Percentiles rank a stretch among this genome's conserved stretches.
Evolutionary conservation across 2,329 filamentous ascomycete genomes (phyloP).

Genomic region (Calonectria leucothoes): DNA sequence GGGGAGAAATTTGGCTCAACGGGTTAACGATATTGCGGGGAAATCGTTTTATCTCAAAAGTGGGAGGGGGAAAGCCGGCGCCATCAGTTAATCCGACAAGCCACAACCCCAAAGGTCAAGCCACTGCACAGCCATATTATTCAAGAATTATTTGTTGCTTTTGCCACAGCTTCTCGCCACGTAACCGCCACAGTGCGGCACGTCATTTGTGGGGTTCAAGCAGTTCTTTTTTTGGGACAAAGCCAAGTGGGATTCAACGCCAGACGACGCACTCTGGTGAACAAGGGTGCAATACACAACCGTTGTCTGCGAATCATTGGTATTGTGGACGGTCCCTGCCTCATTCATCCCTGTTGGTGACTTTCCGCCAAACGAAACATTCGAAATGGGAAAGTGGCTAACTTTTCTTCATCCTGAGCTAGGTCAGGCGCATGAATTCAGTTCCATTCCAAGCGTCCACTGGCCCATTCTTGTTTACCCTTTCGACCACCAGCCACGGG

Average conservation of each 20-base stretch:
- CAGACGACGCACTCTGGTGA: background rate
- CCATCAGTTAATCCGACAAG: slow-evolving; percentile 6
- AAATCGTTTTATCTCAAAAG: background rate
- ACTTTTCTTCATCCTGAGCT: slow-evolving; percentile 5
- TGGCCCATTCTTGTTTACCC: slow-evolving; percentile 32
- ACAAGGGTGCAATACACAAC: background rate
- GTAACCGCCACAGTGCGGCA: background rate
- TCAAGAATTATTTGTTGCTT: background rate
- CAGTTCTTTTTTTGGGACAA: background rate
- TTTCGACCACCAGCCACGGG: slow-evolving; percentile 21
- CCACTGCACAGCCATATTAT: background rate
- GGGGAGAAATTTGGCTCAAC: background rate
- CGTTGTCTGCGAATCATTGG: background rate
- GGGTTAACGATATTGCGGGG: background rate
- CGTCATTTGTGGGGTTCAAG: background rate
- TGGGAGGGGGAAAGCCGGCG: background rate
- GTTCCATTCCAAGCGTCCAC: slow-evolving; percentile 7
- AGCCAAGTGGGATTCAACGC: too few relatives aligned
- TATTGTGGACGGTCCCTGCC: background rate
- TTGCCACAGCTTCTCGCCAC: background rate
- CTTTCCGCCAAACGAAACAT: background rate
- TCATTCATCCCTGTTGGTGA: background rate
- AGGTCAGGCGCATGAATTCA: slow-evolving; percentile 13
- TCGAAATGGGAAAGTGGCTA: slow-evolving; percentile 6
- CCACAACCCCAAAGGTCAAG: background rate